phyloP scores from a whole-genome alignment of 2,329 filamentous ascomycete genomes.

The Metarhizium robertsii region DNA sequence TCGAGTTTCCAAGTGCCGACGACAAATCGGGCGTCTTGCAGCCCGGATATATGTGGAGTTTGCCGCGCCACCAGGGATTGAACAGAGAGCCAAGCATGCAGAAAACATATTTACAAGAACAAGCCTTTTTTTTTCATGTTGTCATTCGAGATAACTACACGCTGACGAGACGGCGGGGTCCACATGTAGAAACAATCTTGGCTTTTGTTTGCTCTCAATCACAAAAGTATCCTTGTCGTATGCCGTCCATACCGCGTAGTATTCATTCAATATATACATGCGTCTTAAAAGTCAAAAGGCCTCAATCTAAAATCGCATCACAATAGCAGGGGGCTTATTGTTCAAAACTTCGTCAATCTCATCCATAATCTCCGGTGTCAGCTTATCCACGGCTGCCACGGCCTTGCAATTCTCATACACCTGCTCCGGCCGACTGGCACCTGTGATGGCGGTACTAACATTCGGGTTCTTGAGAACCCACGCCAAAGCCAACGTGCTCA shows the following conservation, averaged over 20 bases:
- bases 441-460: constrained; percentile 52
- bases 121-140: too few relatives aligned
- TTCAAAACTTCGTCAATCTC: constrained; percentile 50
- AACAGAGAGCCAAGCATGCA: too few relatives aligned
- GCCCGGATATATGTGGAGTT: too few relatives aligned
- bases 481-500: constrained; percentile 46
- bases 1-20: too few relatives aligned
- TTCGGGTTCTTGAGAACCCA: constrained; percentile 56
- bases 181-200: too few relatives aligned
- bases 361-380: constrained; percentile 48
- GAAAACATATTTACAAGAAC: too few relatives aligned
- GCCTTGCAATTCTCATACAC: constrained; percentile 51
- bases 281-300: not conserved
- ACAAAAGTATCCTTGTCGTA: not conserved
- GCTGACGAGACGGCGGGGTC: too few relatives aligned
- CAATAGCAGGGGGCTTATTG: constrained; percentile 44
- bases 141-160: too few relatives aligned
- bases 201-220: too few relatives aligned
- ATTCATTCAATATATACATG: not conserved
- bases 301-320: constrained; percentile 20
- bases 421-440: constrained; percentile 48
- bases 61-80: too few relatives aligned
- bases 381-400: constrained; percentile 39
- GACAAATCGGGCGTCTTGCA: too few relatives aligned
- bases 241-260: not conserved